Conservation (phyloP, 2,329 filamentous ascomycete species). For the Grosmannia clavigera region DNA sequence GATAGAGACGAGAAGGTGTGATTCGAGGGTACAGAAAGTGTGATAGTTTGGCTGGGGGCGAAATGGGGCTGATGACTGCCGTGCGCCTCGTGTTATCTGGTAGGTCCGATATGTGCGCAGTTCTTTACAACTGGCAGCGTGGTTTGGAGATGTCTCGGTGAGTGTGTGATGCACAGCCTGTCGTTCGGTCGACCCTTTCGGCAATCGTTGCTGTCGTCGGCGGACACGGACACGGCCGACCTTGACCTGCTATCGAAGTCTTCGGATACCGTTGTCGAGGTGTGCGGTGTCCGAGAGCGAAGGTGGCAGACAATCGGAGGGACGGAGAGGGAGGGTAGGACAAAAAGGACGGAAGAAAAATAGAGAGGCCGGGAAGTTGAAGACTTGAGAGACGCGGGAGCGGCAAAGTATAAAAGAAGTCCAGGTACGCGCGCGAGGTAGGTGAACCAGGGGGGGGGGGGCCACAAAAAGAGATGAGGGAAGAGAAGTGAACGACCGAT, state of each 20-base stretch:
- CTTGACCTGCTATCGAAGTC: not conserved
- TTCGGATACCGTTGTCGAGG: not conserved
- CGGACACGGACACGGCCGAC: not conserved
- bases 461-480: not conserved
- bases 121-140: not conserved
- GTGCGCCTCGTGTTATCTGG: not conserved
- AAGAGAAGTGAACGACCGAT: not conserved
- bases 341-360: constrained; percentile 4
- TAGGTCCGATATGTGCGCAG: not conserved
- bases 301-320: not conserved
- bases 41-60: not conserved
- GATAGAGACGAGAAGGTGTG: not conserved
- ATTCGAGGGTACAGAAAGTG: not conserved
- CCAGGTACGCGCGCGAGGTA: not conserved
- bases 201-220: not conserved
- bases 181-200: too few relatives aligned
- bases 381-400: constrained; percentile 18
- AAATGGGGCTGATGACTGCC: not conserved
- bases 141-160: not conserved
- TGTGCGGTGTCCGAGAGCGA: not conserved
- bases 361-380: constrained; percentile 16
- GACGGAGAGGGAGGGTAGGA: not conserved
- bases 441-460: not conserved
- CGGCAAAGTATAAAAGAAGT: constrained; percentile 15
- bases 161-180: not conserved